Base-by-base conservation (phyloP, 148 eudicot species). In the Bassia scoparia region DNA sequence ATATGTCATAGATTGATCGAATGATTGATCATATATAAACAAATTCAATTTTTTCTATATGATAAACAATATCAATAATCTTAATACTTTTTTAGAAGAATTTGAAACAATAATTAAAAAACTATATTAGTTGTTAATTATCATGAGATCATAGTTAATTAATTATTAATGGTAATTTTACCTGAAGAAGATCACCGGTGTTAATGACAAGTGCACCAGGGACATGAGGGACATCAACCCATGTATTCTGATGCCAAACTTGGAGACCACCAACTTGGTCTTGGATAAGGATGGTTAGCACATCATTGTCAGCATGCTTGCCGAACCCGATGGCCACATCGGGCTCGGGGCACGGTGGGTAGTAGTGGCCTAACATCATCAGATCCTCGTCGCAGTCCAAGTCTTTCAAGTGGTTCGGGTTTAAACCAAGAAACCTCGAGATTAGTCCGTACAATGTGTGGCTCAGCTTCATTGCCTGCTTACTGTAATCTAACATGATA, bases 141-240 rank as follows among this genome's bases (percentile, higher is more conserved):
- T n/a, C n/a, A n/a, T n/a, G n/a, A n/a, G n/a, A n/a, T n/a, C n/a
- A n/a, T n/a, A n/a, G n/a, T n/a, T n/a, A n/a, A n/a, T n/a, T n/a
- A n/a, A n/a, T n/a, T n/a, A n/a, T n/a, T n/a, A n/a, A n/a, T n/a
- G n/a, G n/a, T n/a, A n/a, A n/a, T n/a, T 5, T 60, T 74, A 52
- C 93, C 88, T 89, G 93, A n/a, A 89, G 55, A 62, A 87, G 83
- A 64, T 89, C 88, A 17, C 85, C 91, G 3, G 84, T 59, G 67
- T 89, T 89, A 30, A 86, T 75, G 24, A 86, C 78, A 3, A 82
- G 75, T 61, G 86, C 84, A 6, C 84, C 86, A 21, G 75, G 79
- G 7, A 70, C 59, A 43, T 83, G 81, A 68, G 81, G 80, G 60
- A 87, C 84, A 78, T 84, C 83, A 59, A 84, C 55, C 87, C 85